phyloP scores from a whole-genome alignment of 192 early-diverging fungal genomes.

The Dissophora ornata region DNA sequence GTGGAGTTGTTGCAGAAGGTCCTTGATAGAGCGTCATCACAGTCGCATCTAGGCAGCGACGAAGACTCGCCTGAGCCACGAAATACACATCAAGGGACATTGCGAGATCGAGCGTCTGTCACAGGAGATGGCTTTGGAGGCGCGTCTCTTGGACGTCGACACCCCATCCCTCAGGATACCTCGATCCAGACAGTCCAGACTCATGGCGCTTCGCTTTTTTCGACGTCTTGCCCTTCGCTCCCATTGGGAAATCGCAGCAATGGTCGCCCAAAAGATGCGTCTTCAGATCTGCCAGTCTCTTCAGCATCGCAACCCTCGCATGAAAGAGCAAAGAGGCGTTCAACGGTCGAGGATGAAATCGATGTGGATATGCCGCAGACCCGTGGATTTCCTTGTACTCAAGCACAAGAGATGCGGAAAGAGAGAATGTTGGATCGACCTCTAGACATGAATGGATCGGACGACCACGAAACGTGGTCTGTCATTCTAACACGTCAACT shows the following conservation, averaged over 20 bases:
- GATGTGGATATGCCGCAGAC: neutral
- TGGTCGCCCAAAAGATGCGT: neutral
- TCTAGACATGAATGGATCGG: neutral
- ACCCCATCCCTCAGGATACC: neutral
- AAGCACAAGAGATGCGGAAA: neutral
- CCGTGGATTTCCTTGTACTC: neutral
- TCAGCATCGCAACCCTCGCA: neutral
- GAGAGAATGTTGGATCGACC: neutral
- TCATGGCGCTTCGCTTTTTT: neutral
- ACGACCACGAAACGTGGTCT: conserved; percentile 29
- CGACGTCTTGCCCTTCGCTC: conserved; percentile 31
- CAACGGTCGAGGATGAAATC: conserved; percentile 11
- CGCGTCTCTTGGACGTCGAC: neutral
- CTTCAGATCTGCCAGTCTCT: neutral
- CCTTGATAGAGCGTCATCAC: conserved; percentile 8
- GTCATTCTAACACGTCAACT: conserved; percentile 16
- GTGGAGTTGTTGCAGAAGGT: conserved; percentile 20
- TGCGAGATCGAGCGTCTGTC: neutral
- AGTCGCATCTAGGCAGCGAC: neutral
- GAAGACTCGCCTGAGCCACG: neutral
- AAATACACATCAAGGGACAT: neutral
- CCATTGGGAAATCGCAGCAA: neutral
- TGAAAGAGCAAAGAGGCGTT: neutral
- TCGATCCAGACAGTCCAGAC: neutral
- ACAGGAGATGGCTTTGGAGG: neutral